Conservation (phyloP, 371 early-diverging fungal species). For the Vairimorpha necatrix region DNA sequence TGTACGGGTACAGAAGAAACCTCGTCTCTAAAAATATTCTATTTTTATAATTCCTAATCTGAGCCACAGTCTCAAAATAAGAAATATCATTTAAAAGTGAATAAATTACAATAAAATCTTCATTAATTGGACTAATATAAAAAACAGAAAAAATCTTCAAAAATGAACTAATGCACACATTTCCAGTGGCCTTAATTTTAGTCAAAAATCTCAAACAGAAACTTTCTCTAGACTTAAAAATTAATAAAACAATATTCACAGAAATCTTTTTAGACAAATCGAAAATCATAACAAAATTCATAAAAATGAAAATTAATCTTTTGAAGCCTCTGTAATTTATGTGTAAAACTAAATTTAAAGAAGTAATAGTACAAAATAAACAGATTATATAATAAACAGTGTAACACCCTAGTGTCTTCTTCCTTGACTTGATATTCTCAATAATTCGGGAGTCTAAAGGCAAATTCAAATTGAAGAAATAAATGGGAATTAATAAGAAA, state of each 20-base stretch:
- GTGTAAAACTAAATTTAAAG: not conserved
- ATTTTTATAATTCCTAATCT: not conserved
- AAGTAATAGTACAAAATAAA: not conserved
- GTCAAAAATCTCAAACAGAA: not conserved
- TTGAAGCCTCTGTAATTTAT: constrained; percentile 1
- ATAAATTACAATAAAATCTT: constrained; percentile 5
- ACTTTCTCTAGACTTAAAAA: not conserved
- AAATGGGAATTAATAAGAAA: not conserved
- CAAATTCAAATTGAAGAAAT: not conserved
- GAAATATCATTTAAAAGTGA: not conserved
- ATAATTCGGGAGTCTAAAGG: not conserved
- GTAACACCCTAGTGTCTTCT: not conserved
- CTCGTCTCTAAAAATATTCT: not conserved
- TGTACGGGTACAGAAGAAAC: constrained; percentile 1
- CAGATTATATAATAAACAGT: not conserved
- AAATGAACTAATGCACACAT: not conserved
- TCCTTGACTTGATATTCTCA: not conserved
- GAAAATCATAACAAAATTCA: constrained; percentile 13
- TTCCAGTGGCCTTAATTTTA: not conserved
- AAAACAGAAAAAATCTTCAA: not conserved
- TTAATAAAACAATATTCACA: not conserved
- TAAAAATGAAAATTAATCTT: not conserved
- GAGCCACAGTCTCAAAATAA: constrained; percentile 1
- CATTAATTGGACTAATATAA: not conserved
- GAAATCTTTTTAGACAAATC: not conserved